These are phyloP conservation scores for Byssothecium circinans DNA, from an alignment of 2,329 filamentous ascomycete genomes.

Conservation along the genomic window DNA sequence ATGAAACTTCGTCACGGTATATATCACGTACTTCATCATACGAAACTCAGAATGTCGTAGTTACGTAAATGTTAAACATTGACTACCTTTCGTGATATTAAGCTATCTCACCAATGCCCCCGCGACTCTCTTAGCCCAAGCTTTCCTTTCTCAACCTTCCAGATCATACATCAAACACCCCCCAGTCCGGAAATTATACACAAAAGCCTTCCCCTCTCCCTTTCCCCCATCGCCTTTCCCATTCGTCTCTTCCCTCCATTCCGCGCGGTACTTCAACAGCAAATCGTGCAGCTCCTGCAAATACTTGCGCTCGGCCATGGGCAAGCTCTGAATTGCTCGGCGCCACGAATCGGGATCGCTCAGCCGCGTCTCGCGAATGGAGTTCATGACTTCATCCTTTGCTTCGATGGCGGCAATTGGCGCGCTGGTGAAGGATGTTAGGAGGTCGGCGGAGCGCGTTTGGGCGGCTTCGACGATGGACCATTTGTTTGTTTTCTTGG, in stretches of 20 bases:
- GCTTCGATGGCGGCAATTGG: slow-evolving; percentile 88
- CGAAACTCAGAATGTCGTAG: no score
- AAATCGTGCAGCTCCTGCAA: slow-evolving; percentile 79
- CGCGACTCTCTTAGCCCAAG: neutral
- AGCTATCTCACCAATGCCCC: no score
- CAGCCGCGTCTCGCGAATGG: slow-evolving; percentile 72
- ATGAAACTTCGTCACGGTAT: no score
- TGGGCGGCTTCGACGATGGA: slow-evolving; percentile 81
- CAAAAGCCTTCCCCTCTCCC: slow-evolving; percentile 72
- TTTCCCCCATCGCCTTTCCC: slow-evolving; percentile 32
- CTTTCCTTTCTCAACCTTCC: slow-evolving; percentile 23
- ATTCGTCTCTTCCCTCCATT: slow-evolving; percentile 55
- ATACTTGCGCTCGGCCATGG: slow-evolving; percentile 78
- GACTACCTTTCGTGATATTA: no score
- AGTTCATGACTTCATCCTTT: slow-evolving; percentile 77
- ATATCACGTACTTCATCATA: no score
- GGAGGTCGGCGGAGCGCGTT: slow-evolving; percentile 59
- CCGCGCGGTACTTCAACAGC: slow-evolving; percentile 63
- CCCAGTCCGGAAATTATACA: slow-evolving; percentile 89
- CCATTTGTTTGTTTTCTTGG: slow-evolving; percentile 88
- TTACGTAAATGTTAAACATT: no score
- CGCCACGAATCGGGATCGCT: slow-evolving; percentile 85
- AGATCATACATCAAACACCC: slow-evolving; percentile 86
- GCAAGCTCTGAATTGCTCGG: slow-evolving; percentile 74
- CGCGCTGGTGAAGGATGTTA: slow-evolving; percentile 71